A percentile compares a stretch with the other conserved stretches of the same genome.
Conservation (phyloP, 1,284 basidiomycete genomes). For the Sporisorium sorghi region DNA sequence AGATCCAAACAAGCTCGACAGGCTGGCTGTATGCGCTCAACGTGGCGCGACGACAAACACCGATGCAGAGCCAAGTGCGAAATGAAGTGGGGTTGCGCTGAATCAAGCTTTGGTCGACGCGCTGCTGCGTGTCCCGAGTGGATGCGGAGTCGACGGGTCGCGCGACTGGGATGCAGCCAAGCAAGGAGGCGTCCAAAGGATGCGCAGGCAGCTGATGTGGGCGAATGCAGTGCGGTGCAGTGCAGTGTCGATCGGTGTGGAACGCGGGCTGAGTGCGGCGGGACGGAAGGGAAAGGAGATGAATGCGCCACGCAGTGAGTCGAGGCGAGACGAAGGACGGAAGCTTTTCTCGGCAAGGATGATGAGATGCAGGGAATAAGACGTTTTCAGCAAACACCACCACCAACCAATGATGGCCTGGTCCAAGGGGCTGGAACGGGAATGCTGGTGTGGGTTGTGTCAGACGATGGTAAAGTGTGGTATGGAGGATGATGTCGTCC, state of each 20-base stretch:
- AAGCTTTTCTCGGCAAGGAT: slow-evolving; percentile 22
- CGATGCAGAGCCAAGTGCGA: not conserved
- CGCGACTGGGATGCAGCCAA: slow-evolving; percentile 2
- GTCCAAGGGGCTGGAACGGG: slow-evolving; percentile 32
- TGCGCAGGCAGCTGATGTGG: slow-evolving; percentile 8
- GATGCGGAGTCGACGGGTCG: slow-evolving; percentile 5
- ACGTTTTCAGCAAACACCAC: slow-evolving; percentile 1
- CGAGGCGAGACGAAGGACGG: not conserved
- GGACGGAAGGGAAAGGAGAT: slow-evolving; percentile 3
- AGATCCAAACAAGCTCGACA: not conserved
- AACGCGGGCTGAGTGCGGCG: not conserved
- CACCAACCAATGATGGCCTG: slow-evolving; percentile 12
- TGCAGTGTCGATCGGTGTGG: slow-evolving; percentile 1
- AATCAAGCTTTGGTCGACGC: slow-evolving; percentile 14
- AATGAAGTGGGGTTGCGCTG: slow-evolving; percentile 13
- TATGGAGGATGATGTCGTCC: not conserved
- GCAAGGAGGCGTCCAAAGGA: not conserved
- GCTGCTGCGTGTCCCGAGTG: not conserved
- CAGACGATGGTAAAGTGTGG: slow-evolving; percentile 9
- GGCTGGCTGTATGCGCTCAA: not conserved
- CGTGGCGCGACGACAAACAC: not conserved
- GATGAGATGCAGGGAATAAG: slow-evolving; percentile 7
- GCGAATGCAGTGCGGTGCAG: not conserved
- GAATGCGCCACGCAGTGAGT: slow-evolving; percentile 11
- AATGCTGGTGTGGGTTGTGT: slow-evolving; percentile 22